Evolutionary conservation across 2,329 filamentous ascomycete genomes (phyloP).

Genomic region (Aureobasidium sp.): DNA sequence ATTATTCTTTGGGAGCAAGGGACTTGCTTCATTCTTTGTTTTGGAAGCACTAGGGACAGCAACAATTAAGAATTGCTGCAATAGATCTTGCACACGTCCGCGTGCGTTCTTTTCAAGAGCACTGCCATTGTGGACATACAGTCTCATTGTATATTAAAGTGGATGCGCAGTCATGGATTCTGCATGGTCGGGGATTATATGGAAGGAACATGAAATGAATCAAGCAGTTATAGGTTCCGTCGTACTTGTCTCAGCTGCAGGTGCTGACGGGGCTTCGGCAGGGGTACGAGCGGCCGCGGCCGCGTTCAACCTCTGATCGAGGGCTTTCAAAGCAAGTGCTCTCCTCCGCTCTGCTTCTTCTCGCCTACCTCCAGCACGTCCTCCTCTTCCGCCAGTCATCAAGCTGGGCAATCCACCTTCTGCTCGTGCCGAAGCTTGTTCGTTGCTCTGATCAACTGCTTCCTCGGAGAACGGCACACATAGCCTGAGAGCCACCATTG

Average conservation of each 20-base stretch:
- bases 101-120: not conserved
- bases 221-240: not conserved
- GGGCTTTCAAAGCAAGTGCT: constrained; percentile 79
- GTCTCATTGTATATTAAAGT: too few relatives aligned
- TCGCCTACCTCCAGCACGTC: constrained; percentile 54
- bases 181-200: not conserved
- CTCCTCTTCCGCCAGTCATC: constrained; percentile 43
- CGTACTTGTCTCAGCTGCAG: not conserved
- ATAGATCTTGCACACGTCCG: not conserved
- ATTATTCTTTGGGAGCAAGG: not conserved
- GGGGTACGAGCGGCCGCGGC: constrained; percentile 45
- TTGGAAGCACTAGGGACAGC: not conserved
- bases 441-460: constrained; percentile 66
- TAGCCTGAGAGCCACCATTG: constrained; percentile 67
- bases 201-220: not conserved
- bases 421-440: constrained; percentile 60
- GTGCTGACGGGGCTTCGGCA: not conserved
- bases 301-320: constrained; percentile 84
- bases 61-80: not conserved
- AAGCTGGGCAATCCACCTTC: constrained; percentile 56
- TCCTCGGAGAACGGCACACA: constrained; percentile 80
- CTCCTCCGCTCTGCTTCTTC: constrained; percentile 88
- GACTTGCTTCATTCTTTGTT: not conserved
- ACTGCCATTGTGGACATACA: not conserved
- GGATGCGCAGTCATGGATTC: not conserved